Evolutionary conservation across 2,329 filamentous ascomycete species (phyloP), one percentile per base, ranked within the genome.

Genomic region (Mycosphaerella sp.): DNA sequence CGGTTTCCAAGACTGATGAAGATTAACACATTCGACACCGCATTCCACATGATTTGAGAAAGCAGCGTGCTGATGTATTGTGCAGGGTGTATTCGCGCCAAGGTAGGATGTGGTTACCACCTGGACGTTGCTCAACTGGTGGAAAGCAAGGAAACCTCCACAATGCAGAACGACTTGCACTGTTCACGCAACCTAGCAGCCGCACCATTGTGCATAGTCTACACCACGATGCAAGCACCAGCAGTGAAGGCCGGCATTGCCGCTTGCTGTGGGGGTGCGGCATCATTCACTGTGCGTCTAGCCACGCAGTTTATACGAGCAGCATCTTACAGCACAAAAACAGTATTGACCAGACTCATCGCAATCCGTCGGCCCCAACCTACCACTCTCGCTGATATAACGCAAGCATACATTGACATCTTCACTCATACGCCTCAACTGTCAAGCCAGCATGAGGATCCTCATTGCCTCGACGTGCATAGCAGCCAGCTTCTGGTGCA

Each of bases 1-100:
- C 39, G 39, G 39, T 41, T 41, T 41, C 39, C 39, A 41, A 18
- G 39, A 41, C 39, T 41, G 39, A 41, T 17, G 18, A 41, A 41
- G 9, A 41, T 12, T 13, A 6, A n/a, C 30, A 34, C 30, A 34
- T n/a, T 34, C 10, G 10, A 34, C 30, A 34, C 10, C 30, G 9
- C 9, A n/a, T 10, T 34, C 30, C 2, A 34, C 30, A 1, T 25
- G 21, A 25, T n/a, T 34, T 8, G 30, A n/a, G 30, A 25, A 25
- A 25, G 7, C 30, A 34, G 10, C 10, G 10, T n/a, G 30, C 30
- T 34, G 13, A 34, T n/a, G 30, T 34, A 34, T n/a, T 34, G 30
- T 34, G 30, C 30, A 34, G 30, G 10, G 10, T 34, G 30, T 12
- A 12, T 12, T 34, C 30, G 30, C 13, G 30, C 10, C 10, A 34